Conservation (phyloP, 805 yeast species). For the Wickerhamiella galacta region DNA sequence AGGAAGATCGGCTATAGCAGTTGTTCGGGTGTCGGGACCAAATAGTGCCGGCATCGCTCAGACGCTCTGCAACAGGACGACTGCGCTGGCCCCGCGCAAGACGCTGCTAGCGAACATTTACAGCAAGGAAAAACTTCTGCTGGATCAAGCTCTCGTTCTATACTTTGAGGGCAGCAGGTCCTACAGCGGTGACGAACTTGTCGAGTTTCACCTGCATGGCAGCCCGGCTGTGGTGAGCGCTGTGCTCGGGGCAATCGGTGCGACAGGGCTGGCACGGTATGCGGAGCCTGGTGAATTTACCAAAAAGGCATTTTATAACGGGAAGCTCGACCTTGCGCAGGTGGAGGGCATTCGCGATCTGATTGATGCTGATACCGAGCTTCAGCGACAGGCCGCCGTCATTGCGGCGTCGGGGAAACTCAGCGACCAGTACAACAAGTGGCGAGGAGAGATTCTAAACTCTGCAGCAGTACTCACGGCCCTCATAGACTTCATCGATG, state of each 20-base stretch:
- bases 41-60: slow-evolving; percentile 13
- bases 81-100: slow-evolving; percentile 31
- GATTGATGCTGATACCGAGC: slow-evolving; percentile 87
- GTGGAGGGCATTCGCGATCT: slow-evolving; percentile 79
- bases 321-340: slow-evolving; percentile 70
- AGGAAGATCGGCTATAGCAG: slow-evolving; percentile 72
- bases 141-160: slow-evolving; percentile 65
- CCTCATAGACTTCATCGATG: slow-evolving; percentile 88
- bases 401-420: slow-evolving; percentile 57
- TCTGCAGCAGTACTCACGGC: slow-evolving; percentile 69
- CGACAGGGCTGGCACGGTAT: slow-evolving; percentile 36
- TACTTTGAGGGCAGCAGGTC: slow-evolving; percentile 59
- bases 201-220: slow-evolving; percentile 89
- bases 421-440: slow-evolving; percentile 33
- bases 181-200: slow-evolving; percentile 81
- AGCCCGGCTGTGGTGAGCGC: slow-evolving; percentile 70
- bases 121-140: slow-evolving; percentile 20
- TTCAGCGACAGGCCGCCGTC: slow-evolving; percentile 62
- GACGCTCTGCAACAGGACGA: slow-evolving; percentile 9
- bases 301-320: slow-evolving; percentile 67
- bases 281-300: slow-evolving; percentile 95
- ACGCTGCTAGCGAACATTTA: slow-evolving; percentile 47
- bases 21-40: slow-evolving; percentile 69
- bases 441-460: slow-evolving; percentile 54
- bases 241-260: slow-evolving; percentile 42